These are phyloP conservation scores for Ailanthus altissimus DNA, from an alignment of 345 rosid species.

Conservation along the genomic window DNA sequence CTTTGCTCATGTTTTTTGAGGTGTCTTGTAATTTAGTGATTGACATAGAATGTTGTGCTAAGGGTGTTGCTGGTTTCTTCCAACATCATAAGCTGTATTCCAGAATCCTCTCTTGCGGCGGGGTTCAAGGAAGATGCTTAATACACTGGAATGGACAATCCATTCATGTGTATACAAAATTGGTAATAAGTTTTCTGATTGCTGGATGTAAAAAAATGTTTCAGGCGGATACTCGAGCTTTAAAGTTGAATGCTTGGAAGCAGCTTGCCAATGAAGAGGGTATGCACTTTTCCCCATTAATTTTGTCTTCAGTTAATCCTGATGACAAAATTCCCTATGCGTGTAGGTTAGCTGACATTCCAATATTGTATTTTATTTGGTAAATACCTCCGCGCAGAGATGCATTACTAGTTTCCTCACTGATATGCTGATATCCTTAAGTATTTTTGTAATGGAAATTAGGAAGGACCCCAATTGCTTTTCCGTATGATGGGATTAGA, in stretches of 20 bases:
- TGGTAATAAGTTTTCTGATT: not conserved
- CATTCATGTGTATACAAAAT: constrained; percentile 15
- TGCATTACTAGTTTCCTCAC: not conserved
- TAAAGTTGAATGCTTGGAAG: constrained; percentile 89
- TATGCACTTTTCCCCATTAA: constrained; percentile 23
- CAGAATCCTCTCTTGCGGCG: not conserved
- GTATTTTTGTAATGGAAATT: not conserved
- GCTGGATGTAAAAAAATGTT: constrained; percentile 26
- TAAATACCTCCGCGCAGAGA: not conserved
- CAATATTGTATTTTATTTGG: not conserved
- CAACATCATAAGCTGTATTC: not conserved
- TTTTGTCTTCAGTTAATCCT: not conserved
- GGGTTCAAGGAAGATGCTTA: not conserved
- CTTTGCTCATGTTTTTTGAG: not conserved
- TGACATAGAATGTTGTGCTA: not conserved
- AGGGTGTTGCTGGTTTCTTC: not conserved
- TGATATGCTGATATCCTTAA: not conserved
- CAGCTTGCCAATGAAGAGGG: constrained; percentile 95
- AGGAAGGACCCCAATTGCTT: not conserved
- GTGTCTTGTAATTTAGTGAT: not conserved
- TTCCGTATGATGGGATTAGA: not conserved
- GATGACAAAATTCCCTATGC: not conserved
- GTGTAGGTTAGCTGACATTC: not conserved
- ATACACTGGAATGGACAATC: not conserved
- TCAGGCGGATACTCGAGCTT: constrained; percentile 74